Evolutionary conservation across 441 rosid species (phyloP), one percentile per base, ranked within the genome.

Genomic region (Bocquillonia castaneifolia): DNA sequence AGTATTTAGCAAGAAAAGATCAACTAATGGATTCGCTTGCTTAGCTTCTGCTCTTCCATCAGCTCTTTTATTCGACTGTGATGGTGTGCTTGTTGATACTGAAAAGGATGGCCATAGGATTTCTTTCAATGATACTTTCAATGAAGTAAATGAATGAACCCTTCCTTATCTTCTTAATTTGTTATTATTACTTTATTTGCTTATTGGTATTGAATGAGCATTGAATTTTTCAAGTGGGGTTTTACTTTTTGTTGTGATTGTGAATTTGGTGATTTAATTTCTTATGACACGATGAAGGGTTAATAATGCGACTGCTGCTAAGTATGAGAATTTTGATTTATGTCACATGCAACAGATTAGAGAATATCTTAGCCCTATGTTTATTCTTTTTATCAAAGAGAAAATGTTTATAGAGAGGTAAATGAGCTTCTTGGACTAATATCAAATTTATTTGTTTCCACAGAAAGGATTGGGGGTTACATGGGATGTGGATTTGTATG

Each of bases 11-110:
- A 29, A 67, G 26, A 58, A 44, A 18, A 60, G 56, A 66, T 70
- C 68, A 39, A 32, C 28, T 28, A 63, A 60, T 6, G 71, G 77
- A 48, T 8, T 78, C 68, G 71, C 74, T 47, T 77, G 89, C 81
- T 86, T 79, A 8, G 81, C 85, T 48, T 59, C 82, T 39, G 75
- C 71, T 75, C 83, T 91, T 72, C 99, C 92, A 5, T 80, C 89
- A 2, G 97, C 96, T 61, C 92, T 91, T 59, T 83, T 89, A 32
- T 91, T 93, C 63, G 93, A 93, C 67, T 93, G 99, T 66, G 99
- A 93, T 67, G 97, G 99, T 20, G 99, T 93, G 25, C 97, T 88
- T 22, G 99, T 91, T 55, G 99, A 93, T 67, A 91, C 97, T 23
- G 97, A 91, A 83, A 89, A 87, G 77, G 99, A 91, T 69, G 99